These are phyloP conservation scores for Rhodotorula babjevae DNA, from an alignment of 768 basidiomycete species.

Conservation along the genomic window DNA sequence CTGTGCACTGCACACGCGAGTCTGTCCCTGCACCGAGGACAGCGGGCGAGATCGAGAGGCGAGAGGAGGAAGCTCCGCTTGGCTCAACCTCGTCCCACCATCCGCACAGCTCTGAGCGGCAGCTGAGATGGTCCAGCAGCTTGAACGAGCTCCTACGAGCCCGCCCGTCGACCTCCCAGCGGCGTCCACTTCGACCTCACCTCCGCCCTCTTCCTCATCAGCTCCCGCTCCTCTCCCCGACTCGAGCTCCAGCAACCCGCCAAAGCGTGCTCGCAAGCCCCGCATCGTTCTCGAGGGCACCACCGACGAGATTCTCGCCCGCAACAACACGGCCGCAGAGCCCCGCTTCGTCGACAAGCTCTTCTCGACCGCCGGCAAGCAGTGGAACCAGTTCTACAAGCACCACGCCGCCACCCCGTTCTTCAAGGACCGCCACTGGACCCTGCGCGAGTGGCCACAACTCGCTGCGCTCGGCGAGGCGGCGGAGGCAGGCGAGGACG, in stretches of 20 bases:
- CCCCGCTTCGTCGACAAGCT: conserved; percentile 15
- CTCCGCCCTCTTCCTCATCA: background rate
- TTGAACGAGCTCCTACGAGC: too few species aligned
- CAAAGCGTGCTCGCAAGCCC: conserved; percentile 11
- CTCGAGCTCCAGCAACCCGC: background rate
- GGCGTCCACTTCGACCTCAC: background rate
- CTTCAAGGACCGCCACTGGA: conserved; percentile 40
- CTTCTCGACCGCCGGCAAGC: background rate
- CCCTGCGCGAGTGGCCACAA: conserved; percentile 16
- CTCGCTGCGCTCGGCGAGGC: background rate
- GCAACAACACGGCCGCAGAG: background rate
- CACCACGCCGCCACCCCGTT: conserved; percentile 23
- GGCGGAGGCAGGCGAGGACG: background rate
- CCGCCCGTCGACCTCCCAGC: background rate
- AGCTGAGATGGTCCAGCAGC: background rate
- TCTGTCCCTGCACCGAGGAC: too few species aligned
- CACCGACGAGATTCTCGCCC: conserved; percentile 18
- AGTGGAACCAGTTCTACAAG: conserved; percentile 34
- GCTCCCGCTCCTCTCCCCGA: background rate
- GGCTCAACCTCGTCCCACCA: too few species aligned
- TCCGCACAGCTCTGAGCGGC: background rate
- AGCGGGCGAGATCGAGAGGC: too few species aligned
- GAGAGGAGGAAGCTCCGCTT: too few species aligned
- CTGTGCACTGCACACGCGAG: too few species aligned
- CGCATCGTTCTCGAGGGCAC: conserved; percentile 16